Evolutionary conservation across 371 early-diverging fungal genomes (phyloP), one percentile per base, ranked within the genome.

Genomic region (Nematocida ausubeli): DNA sequence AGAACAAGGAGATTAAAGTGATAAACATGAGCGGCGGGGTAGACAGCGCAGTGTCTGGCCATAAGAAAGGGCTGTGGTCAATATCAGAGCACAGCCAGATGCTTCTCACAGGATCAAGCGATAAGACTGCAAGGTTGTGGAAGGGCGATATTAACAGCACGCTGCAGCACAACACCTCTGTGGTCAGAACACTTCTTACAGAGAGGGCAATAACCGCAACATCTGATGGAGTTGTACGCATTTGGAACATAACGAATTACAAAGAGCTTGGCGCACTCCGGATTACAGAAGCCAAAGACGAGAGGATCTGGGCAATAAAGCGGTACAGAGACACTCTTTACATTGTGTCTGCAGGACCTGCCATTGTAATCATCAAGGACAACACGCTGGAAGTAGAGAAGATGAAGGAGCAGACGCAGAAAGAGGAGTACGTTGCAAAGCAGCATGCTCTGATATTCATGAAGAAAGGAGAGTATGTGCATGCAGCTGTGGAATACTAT

Each of bases 41-140:
- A n/a, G 12, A n/a, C 24, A 40, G 49, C 34, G 35, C n/a, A n/a
- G 4, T 66, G 6, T 22, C 67, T 24, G 78, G 78, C 0, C 78
- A 75, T 47, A 75, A 67, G 57, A 75, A 75, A 37, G 78, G 78
- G 14, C 51, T 75, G 6, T 75, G 78, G 78, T 28, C 65, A n/a
- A 16, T 75, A 50, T 19, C 49, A 35, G 32, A 7, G 55, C n/a
- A 49, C 16, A 39, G 40, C 5, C 51, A 56, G 5, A 30, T 19
- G 16, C 30, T 66, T 1, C 28, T 75, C 49, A 75, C 42, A 6
- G 50, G 51, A 12, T 75, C 78, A 19, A 32, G 51, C 14, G 78
- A 75, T 37, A 67, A 67, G 44, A 75, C 78, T 19, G 78, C 60
- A 3, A 30, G 78, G n/a, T 4, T 75, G n/a, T 75, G 78, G 78